phyloP scores from a whole-genome alignment of 306 rosid genomes.

The Pterocarpus santalinus region DNA sequence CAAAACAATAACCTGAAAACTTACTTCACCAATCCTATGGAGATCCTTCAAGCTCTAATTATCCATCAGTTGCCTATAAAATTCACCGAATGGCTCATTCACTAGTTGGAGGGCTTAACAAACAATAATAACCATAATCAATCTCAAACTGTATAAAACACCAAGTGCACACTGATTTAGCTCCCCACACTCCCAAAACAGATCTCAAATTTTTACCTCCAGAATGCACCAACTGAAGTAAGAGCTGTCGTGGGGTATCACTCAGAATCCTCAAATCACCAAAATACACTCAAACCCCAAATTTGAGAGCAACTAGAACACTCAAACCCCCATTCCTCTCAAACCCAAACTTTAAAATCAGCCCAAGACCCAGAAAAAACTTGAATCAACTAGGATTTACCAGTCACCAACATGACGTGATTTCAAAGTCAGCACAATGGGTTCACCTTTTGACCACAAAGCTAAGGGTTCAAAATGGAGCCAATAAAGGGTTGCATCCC shows the following conservation, averaged over 20 bases:
- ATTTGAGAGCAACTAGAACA: conserved; percentile 49
- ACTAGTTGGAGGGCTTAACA: conserved; percentile 27
- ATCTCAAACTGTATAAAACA: conserved; percentile 38
- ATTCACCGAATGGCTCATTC: conserved; percentile 42
- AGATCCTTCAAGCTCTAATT: conserved; percentile 27
- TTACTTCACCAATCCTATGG: conserved; percentile 30
- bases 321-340: conserved; percentile 16
- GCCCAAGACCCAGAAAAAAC: conserved; percentile 43
- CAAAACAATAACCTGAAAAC: conserved; percentile 29
- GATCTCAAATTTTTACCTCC: conserved; percentile 63
- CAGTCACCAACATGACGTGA: conserved; percentile 19
- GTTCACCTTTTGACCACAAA: conserved; percentile 55
- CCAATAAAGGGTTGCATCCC: conserved; percentile 37
- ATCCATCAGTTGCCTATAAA: conserved; percentile 46
- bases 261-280: conserved; percentile 45
- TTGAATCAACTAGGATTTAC: conserved; percentile 37
- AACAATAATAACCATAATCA: conserved; percentile 18
- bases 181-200: conserved; percentile 48
- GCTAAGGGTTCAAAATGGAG: conserved; percentile 62
- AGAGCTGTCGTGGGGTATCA: conserved; percentile 4
- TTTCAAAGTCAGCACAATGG: conserved; percentile 37
- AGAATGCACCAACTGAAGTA: conserved; percentile 39
- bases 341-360: conserved; percentile 48
- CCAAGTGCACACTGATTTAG: conserved; percentile 27
- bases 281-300: conserved; percentile 36